phyloP scores from a whole-genome alignment of 176 grass and related monocot genomes.

The Oryza longistaminata region DNA sequence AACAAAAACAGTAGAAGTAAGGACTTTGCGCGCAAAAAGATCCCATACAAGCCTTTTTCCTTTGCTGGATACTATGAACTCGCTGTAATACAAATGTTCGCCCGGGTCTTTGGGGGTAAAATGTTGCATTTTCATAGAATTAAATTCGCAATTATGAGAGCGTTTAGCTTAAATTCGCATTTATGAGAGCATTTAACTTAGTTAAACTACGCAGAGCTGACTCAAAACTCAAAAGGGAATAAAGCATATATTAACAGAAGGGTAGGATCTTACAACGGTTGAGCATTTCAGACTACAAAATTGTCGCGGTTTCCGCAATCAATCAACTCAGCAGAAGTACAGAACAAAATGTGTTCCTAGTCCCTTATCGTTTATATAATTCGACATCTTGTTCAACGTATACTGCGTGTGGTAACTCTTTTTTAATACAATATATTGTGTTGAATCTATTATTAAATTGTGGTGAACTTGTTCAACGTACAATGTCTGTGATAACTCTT shows the following conservation, averaged over 20 bases:
- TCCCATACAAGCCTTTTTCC: slow-evolving; percentile 12
- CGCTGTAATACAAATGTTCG: neutral
- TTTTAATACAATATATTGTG: no score
- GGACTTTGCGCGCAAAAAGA: neutral
- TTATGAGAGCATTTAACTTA: neutral
- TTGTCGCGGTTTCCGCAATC: slow-evolving; percentile 3
- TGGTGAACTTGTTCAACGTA: no score
- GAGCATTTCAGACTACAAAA: neutral
- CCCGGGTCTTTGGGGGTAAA: neutral
- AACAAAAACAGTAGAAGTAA: neutral
- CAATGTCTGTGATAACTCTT: no score
- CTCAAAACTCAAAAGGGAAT: slow-evolving; percentile 22
- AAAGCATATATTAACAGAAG: neutral
- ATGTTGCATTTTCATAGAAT: neutral
- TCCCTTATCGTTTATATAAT: neutral
- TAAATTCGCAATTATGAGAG: neutral
- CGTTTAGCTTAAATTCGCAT: neutral
- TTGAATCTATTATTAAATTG: no score
- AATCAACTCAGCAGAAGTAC: neutral
- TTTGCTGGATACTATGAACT: neutral
- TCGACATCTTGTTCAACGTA: no score
- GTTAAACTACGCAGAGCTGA: slow-evolving; percentile 3
- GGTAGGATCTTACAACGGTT: neutral
- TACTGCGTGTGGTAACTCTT: no score
- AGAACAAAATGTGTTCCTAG: neutral